Evolutionary conservation across 1,139 yeast genomes (phyloP), one percentile per base, ranked within the genome.

Genomic region (Arxiozyma slooffiae): DNA sequence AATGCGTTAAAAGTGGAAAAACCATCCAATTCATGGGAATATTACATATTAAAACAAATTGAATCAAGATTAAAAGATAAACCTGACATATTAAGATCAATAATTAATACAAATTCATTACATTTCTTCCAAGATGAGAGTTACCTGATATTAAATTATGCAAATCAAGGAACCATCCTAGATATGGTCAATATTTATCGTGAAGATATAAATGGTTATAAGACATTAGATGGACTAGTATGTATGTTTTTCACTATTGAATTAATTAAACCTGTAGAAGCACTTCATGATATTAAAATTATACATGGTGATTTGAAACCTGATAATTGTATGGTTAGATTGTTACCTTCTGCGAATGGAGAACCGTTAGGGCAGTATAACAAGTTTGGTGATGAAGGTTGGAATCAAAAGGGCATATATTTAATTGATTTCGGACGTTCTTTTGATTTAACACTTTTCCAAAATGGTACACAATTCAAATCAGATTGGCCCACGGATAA

Each of bases 241-340:
- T 79, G 79, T 7, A 74, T 85, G 50, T 84, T 79, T 60, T 70
- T 88, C 43, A 73, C 94, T 0, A 68, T 79, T 9, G 87, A 86
- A 59, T 64, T 87, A 23, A 63, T 87, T 48, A 75, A 79, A 49
- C 71, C 79, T 0, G 68, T 87, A 1, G 88, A 84, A 57, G 66
- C 72, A 1, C 67, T 90, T 30, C 97, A 90, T 61, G 64, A 68
- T 0, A 69, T 77, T 14, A 82, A 83, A 0, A 79, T 89, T 1
- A 71, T 90, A 17, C 97, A 90, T 68, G 95, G 96, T 1, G 95
- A 88, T 63, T 67, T 89, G 52, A 86, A 85, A 61, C 85, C 96
- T 0, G 96, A 87, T 55, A 89, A 89, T 61, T 85, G 94, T 57
- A 85, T 90, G 95, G 64, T 88, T 0, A 68, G 85, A 42, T 74